Evolutionary conservation across 441 rosid genomes (phyloP).

Genomic region (Populus tomentosa): DNA sequence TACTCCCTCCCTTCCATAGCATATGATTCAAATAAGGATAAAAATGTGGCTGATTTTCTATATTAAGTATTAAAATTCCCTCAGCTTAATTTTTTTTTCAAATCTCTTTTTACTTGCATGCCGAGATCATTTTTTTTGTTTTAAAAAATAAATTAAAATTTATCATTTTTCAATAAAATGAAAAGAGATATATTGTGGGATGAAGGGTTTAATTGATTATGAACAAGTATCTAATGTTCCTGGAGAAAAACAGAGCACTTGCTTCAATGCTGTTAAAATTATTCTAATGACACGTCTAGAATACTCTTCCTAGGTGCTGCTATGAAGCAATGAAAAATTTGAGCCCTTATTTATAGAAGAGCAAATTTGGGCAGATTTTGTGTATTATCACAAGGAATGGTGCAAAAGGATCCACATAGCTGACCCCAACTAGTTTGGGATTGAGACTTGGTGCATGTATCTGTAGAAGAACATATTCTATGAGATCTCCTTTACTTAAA

Average conservation of each 20-base stretch:
- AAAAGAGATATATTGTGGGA: neutral
- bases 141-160: neutral
- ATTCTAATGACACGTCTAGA: neutral
- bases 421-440: neutral
- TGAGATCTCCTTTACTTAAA: neutral
- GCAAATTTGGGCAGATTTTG: neutral
- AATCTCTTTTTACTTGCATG: neutral
- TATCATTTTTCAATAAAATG: neutral
- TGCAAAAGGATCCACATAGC: neutral
- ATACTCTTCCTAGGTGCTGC: neutral
- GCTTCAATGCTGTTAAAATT: constrained; percentile 3
- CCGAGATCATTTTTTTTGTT: neutral
- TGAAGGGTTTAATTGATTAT: neutral
- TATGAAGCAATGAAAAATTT: neutral
- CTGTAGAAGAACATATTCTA: neutral
- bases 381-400: neutral
- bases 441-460: neutral
- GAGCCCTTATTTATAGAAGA: neutral
- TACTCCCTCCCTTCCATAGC: neutral
- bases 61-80: neutral
- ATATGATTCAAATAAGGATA: neutral
- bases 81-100: neutral
- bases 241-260: neutral
- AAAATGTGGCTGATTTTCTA: neutral
- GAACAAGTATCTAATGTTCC: neutral